These are phyloP conservation scores for Aspergillus quadrilineatus DNA, from an alignment of 2,329 filamentous ascomycete genomes.

Conservation along the genomic window DNA sequence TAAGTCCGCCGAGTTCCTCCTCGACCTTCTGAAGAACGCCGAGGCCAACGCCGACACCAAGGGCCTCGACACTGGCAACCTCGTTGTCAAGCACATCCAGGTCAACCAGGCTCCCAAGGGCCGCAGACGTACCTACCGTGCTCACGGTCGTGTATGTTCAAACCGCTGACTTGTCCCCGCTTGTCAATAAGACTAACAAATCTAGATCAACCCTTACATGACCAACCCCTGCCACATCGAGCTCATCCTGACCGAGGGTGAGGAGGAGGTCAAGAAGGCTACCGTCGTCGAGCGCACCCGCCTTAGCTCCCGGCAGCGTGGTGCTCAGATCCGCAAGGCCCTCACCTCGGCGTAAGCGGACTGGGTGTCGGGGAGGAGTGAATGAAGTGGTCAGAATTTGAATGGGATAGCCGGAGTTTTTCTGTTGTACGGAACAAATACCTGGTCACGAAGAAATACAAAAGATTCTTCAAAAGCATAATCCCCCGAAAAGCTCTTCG, in stretches of 20 bases:
- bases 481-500: constrained; percentile 15
- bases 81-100: constrained; percentile 99
- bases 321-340: constrained; percentile 61
- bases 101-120: constrained; percentile 99
- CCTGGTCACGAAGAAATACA: constrained; percentile 31
- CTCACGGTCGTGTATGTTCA: constrained; percentile 94
- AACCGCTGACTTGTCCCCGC: constrained; percentile 2
- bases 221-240: constrained; percentile 99
- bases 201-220: constrained; percentile 99
- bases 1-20: constrained; percentile 98
- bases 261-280: constrained; percentile 93
- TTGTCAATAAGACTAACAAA: background rate
- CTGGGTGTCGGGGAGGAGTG: constrained; percentile 28
- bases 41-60: constrained; percentile 97
- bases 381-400: constrained; percentile 29
- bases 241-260: constrained; percentile 96
- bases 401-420: constrained; percentile 40
- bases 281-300: constrained; percentile 66
- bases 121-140: constrained; percentile 98
- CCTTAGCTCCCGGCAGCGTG: constrained; percentile 91
- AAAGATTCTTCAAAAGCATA: constrained; percentile 28
- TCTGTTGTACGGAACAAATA: constrained; percentile 34
- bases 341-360: constrained; percentile 57
- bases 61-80: constrained; percentile 94
- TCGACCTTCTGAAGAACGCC: constrained; percentile 95